Evolutionary conservation across 2,329 filamentous ascomycete genomes (phyloP).

Genomic region (Colletotrichum tropicale): DNA sequence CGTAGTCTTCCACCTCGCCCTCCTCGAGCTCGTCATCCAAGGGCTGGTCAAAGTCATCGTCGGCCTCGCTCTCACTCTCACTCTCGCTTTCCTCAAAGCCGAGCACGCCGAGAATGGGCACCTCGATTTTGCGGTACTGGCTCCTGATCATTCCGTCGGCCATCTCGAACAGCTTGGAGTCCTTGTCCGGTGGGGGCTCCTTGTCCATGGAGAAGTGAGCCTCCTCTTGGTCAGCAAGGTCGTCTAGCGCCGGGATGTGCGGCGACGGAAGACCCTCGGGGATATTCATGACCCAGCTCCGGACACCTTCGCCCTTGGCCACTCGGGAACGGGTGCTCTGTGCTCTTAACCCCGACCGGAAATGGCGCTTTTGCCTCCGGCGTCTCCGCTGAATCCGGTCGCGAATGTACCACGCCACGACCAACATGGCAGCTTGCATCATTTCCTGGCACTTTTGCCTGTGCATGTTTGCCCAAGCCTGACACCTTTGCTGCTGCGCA

Average conservation of each 20-base stretch:
- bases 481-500: constrained; percentile 52
- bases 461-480: constrained; percentile 51
- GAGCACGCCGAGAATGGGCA: constrained; percentile 49
- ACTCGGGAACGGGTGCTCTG: constrained; percentile 36
- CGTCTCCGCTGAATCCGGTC: constrained; percentile 50
- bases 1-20: constrained; percentile 28
- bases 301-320: constrained; percentile 43
- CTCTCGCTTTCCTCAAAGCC: constrained; percentile 49
- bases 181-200: constrained; percentile 42
- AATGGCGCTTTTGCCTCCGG: constrained; percentile 43
- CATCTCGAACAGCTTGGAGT: constrained; percentile 46
- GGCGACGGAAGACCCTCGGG: constrained; percentile 38
- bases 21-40: constrained; percentile 30
- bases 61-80: constrained; percentile 33
- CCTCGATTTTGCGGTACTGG: constrained; percentile 49
- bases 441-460: constrained; percentile 52
- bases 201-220: constrained; percentile 44
- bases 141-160: constrained; percentile 53
- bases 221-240: constrained; percentile 41
- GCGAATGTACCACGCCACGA: constrained; percentile 54
- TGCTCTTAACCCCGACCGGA: constrained; percentile 42
- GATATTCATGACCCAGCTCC: constrained; percentile 47
- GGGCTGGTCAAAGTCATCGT: constrained; percentile 27
- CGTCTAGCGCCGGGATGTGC: constrained; percentile 27
- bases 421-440: constrained; percentile 53